These are phyloP conservation scores for Aspergillus fijiensis DNA, from an alignment of 2,329 filamentous ascomycete genomes.

Conservation along the genomic window DNA sequence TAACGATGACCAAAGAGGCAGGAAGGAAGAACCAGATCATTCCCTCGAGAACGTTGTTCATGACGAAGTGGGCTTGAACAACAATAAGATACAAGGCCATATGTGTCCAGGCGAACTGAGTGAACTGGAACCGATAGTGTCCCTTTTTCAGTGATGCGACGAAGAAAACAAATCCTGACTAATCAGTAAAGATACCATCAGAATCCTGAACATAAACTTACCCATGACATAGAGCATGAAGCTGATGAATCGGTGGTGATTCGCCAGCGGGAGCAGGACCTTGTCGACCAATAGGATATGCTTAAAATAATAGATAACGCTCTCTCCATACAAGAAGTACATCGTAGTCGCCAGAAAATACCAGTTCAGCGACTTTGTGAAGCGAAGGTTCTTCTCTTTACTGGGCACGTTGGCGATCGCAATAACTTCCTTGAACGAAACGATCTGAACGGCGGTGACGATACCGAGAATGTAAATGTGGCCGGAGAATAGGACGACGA, in stretches of 20 bases:
- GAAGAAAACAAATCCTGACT: slow-evolving; percentile 91
- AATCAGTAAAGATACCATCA: slow-evolving; percentile 12
- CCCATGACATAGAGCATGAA: slow-evolving; percentile 98
- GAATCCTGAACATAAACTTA: slow-evolving; percentile 46
- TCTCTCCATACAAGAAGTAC: slow-evolving; percentile 99
- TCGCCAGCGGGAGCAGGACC: slow-evolving; percentile 87
- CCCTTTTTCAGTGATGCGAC: slow-evolving; percentile 91
- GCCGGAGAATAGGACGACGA: slow-evolving; percentile 86
- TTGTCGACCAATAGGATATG: slow-evolving; percentile 95
- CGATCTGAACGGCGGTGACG: slow-evolving; percentile 89
- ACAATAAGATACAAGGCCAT: slow-evolving; percentile 99
- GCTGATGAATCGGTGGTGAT: slow-evolving; percentile 97
- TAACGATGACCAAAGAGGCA: slow-evolving; percentile 91
- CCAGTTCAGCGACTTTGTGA: slow-evolving; percentile 97
- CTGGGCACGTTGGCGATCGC: slow-evolving; percentile 94
- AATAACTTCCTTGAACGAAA: slow-evolving; percentile 99
- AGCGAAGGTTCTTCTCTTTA: slow-evolving; percentile 82
- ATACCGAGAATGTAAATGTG: slow-evolving; percentile 96
- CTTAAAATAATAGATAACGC: slow-evolving; percentile 99
- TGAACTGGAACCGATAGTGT: slow-evolving; percentile 98
- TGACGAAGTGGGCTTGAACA: slow-evolving; percentile 96
- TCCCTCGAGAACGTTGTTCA: slow-evolving; percentile 99
- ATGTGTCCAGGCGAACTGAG: slow-evolving; percentile 98
- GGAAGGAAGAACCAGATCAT: slow-evolving; percentile 99
- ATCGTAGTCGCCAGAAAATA: slow-evolving; percentile 98